These are phyloP conservation scores for Salmacisia buchloeana DNA, from an alignment of 1,284 basidiomycete genomes.

Conservation along the genomic window DNA sequence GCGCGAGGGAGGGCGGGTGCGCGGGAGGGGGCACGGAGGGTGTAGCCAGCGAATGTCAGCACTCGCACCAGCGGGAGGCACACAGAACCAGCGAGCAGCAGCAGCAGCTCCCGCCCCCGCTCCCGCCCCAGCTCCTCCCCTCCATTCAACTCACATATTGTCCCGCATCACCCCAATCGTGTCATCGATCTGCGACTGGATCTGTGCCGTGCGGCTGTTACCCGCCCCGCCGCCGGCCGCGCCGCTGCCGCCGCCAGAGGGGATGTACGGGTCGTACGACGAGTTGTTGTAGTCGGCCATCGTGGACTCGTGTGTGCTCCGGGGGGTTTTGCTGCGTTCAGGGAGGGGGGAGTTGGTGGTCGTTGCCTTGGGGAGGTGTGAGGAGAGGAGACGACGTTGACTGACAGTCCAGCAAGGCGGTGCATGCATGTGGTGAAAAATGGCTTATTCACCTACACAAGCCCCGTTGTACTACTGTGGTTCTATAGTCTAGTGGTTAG, in stretches of 20 bases:
- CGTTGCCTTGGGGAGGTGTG: neutral
- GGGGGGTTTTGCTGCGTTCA: neutral
- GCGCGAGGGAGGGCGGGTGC: too few species aligned
- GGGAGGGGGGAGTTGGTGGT: neutral
- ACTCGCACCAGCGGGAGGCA: too few species aligned
- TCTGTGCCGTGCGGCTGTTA: slow-evolving; percentile 42
- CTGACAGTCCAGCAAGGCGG: neutral
- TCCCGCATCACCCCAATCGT: slow-evolving; percentile 82
- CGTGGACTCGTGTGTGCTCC: neutral
- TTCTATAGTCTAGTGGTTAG: too few species aligned
- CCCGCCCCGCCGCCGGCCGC: slow-evolving; percentile 35
- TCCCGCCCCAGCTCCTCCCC: too few species aligned
- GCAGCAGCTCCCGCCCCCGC: too few species aligned
- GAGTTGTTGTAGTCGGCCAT: slow-evolving; percentile 35
- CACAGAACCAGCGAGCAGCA: too few species aligned
- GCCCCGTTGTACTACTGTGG: too few species aligned
- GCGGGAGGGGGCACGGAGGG: too few species aligned
- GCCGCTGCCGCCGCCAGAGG: slow-evolving; percentile 33
- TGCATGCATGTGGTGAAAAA: neutral
- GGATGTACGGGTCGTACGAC: slow-evolving; percentile 48
- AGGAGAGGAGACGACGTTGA: neutral
- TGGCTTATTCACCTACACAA: too few species aligned
- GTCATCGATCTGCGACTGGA: slow-evolving; percentile 48
- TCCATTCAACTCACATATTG: slow-evolving; percentile 71
- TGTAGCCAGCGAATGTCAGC: too few species aligned